Percentiles rank a stretch among this genome's conserved stretches.
Conservation (phyloP, 208 protist species). For the Leishmania gerbilli region DNA sequence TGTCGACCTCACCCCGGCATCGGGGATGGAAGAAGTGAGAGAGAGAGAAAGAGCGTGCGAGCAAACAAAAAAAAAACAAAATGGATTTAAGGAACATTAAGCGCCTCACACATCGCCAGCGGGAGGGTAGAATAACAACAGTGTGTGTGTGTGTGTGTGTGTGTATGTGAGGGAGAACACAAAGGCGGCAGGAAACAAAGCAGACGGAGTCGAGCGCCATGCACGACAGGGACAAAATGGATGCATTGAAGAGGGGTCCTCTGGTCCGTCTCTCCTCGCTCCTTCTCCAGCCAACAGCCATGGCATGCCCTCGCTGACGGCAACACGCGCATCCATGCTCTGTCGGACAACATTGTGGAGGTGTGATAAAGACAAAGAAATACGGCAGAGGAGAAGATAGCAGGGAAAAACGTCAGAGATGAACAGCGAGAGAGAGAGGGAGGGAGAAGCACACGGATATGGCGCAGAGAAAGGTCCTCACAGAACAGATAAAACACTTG, state of each 20-base stretch:
- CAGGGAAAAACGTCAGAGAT: neutral
- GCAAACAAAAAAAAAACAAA: no score
- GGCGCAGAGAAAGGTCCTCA: no score
- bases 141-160: neutral
- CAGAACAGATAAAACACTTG: neutral
- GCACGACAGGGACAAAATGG: neutral
- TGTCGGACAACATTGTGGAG: no score
- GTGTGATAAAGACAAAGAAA: neutral
- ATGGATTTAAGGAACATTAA: no score
- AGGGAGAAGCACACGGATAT: no score
- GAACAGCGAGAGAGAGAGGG: neutral
- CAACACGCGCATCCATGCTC: no score
- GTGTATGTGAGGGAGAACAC: neutral
- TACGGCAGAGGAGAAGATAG: neutral
- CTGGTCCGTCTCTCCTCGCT: neutral
- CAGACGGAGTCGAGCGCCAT: neutral
- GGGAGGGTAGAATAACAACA: no score
- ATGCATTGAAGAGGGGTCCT: neutral
- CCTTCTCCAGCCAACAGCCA: neutral
- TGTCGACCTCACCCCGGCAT: no score
- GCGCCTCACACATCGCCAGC: no score
- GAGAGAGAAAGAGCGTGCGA: no score
- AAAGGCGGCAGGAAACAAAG: neutral
- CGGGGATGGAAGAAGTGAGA: no score
- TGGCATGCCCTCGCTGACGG: no score